Evolutionary conservation across 23 red algal genomes (phyloP), one percentile per base, ranked within the genome.

Genomic region (Gracilaria vermiculophylla): DNA sequence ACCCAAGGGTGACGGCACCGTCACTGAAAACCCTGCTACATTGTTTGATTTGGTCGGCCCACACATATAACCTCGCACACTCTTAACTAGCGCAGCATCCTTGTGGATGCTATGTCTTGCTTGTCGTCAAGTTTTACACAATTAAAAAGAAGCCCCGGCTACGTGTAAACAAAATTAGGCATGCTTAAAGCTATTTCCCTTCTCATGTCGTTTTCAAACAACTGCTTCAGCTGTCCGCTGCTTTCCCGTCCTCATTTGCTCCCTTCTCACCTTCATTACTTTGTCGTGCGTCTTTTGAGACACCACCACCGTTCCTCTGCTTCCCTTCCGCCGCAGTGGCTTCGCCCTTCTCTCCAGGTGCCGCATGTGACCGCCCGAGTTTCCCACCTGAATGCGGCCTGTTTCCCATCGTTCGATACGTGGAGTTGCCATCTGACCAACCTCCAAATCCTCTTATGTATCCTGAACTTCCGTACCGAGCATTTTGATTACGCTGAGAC

Each of bases 1-100:
- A 78, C 90, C 90, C 19, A 76, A 74, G 14, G 90, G 90, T 25
- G 80, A 85, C 29, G 90, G 90, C 27, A 60, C 60, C 23, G 52
- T 86, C 17, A 93, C 90, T 23, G 28, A 36, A 42, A 51, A 85
- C 58, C 55, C 69, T 45, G 32, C 39, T 19, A n/a, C 53, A 15
- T 41, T 93, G 62, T 93, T 93, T 77, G 80, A 70, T 3, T 21
- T 40, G 31, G 73, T 80, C 36, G 54, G 73, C 32, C 41, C 90
- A 15, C 51, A 85, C 14, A 65, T 93, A 14, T 93, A 69, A 83
- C 45, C 16, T 34, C 16, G 58, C 58, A 16, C 29, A 64, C 29
- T n/a, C n/a, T 24, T 64, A 34, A 35, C 43, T 47, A 47, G 43
- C 43, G 43, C 6, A 47, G 43, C 12, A 47, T 47, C 12, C 43